Conservation (phyloP, 2,329 filamentous ascomycete genomes). For the Penicillium sp. region DNA sequence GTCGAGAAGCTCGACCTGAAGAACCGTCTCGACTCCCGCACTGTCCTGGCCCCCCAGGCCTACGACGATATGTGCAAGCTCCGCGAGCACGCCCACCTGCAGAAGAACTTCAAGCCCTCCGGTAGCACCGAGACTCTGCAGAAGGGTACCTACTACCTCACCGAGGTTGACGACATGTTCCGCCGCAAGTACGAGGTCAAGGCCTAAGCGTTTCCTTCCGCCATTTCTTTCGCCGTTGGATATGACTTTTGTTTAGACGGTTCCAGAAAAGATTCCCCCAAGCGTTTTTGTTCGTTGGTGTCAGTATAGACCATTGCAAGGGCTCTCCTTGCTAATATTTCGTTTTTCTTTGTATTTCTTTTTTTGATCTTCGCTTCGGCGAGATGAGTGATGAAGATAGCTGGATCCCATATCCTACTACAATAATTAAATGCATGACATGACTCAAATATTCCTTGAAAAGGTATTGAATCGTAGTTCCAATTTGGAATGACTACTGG, state of each 20-base stretch:
- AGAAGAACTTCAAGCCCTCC: constrained; percentile 72
- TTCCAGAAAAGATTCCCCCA: constrained; percentile 35
- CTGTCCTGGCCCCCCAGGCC: constrained; percentile 65
- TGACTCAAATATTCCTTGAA: not conserved
- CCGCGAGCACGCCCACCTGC: constrained; percentile 77
- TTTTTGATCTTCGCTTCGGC: constrained; percentile 7
- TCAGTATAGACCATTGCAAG: constrained; percentile 26
- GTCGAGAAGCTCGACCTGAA: constrained; percentile 68
- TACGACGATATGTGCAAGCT: constrained; percentile 80
- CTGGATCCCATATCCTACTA: not conserved
- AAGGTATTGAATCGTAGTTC: too few species aligned
- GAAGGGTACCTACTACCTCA: constrained; percentile 73
- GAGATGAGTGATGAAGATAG: constrained; percentile 1
- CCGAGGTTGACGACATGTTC: constrained; percentile 82
- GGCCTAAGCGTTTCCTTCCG: constrained; percentile 51
- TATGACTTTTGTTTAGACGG: constrained; percentile 31
- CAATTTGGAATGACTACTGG: not conserved
- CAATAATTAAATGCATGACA: not conserved
- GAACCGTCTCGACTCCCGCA: constrained; percentile 64
- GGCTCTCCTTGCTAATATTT: constrained; percentile 7
- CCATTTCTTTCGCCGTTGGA: constrained; percentile 27
- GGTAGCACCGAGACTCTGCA: constrained; percentile 66
- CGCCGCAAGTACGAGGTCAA: constrained; percentile 74
- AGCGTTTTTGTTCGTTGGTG: constrained; percentile 26
- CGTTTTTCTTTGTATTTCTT: not conserved